Percentiles rank a stretch among this genome's conserved stretches.
Conservation (phyloP, 2,329 filamentous ascomycete species). For the Apiospora aurea region DNA sequence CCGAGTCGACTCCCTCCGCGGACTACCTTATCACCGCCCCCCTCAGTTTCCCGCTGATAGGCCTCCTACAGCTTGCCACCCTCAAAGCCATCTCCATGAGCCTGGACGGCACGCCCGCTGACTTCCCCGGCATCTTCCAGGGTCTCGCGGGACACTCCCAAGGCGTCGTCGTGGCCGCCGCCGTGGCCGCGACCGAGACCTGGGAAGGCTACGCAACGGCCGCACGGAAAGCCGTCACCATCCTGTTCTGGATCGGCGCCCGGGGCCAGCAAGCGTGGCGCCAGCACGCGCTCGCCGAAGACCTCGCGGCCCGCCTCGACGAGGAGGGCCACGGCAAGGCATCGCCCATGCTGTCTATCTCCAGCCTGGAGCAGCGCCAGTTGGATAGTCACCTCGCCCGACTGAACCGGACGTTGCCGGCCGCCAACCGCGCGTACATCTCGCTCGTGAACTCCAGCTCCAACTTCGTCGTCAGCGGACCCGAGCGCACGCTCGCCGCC, state of each 20-base stretch:
- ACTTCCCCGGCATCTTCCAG: slow-evolving; percentile 24
- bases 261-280: slow-evolving; percentile 37
- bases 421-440: background rate
- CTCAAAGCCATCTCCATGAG: slow-evolving; percentile 35
- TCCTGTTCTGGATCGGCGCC: slow-evolving; percentile 46
- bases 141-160: slow-evolving; percentile 47
- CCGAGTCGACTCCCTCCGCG: slow-evolving; percentile 37
- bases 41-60: slow-evolving; percentile 48
- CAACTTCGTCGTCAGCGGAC: slow-evolving; percentile 39
- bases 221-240: slow-evolving; percentile 37
- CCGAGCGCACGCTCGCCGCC: slow-evolving; percentile 31
- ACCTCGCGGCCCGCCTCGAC: slow-evolving; percentile 23
- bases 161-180: slow-evolving; percentile 45
- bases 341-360: slow-evolving; percentile 35
- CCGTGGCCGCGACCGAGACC: slow-evolving; percentile 40
- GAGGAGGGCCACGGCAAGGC: slow-evolving; percentile 38
- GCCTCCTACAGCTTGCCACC: slow-evolving; percentile 40
- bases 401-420: slow-evolving; percentile 30
- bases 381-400: slow-evolving; percentile 14
- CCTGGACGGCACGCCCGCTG: slow-evolving; percentile 31
- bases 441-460: slow-evolving; percentile 37
- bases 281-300: slow-evolving; percentile 29
- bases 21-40: slow-evolving; percentile 46
- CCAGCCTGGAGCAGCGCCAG: slow-evolving; percentile 20
- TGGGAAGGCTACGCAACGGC: slow-evolving; percentile 44